A percentile compares a stretch with the other conserved stretches of the same genome.
Evolutionary conservation across 2,329 filamentous ascomycete genomes (phyloP).

Genomic region (Pestalotiopsis sp.): DNA sequence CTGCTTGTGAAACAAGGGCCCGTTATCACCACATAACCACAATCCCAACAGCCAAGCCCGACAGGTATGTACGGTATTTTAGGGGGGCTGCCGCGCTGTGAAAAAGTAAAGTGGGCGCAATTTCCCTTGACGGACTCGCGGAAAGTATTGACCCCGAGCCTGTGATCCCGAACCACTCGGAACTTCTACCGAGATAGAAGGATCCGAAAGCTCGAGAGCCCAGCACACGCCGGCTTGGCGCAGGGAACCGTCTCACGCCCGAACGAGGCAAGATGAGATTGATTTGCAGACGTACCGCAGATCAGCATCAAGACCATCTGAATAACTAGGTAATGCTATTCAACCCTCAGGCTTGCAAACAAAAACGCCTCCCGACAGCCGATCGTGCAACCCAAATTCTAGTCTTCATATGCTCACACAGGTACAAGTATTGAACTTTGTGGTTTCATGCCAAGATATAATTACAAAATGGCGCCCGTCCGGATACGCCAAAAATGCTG

Average conservation of each 20-base stretch:
- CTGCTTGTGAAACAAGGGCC: not conserved
- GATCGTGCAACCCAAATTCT: too few species aligned
- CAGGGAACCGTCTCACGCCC: not conserved
- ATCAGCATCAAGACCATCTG: not conserved
- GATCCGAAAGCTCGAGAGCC: not conserved
- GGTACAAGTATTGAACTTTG: not conserved
- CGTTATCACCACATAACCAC: too few species aligned
- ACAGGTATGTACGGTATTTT: not conserved
- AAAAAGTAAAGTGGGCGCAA: not conserved
- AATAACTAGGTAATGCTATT: not conserved
- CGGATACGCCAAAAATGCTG: not conserved
- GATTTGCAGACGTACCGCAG: not conserved
- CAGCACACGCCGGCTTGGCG: not conserved
- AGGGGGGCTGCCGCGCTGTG: not conserved
- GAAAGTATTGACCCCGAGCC: not conserved
- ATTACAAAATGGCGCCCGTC: not conserved
- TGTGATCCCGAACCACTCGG: not conserved
- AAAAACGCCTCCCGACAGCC: not conserved
- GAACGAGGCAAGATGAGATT: not conserved
- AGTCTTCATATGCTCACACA: not conserved
- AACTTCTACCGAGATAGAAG: not conserved
- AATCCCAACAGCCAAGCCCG: not conserved
- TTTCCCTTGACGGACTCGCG: not conserved
- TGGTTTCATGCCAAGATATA: not conserved
- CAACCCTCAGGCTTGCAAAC: not conserved